Evolutionary conservation across 2,329 filamentous ascomycete species (phyloP), one percentile per base, ranked within the genome.

Genomic region (Alternaria tenuissima): DNA sequence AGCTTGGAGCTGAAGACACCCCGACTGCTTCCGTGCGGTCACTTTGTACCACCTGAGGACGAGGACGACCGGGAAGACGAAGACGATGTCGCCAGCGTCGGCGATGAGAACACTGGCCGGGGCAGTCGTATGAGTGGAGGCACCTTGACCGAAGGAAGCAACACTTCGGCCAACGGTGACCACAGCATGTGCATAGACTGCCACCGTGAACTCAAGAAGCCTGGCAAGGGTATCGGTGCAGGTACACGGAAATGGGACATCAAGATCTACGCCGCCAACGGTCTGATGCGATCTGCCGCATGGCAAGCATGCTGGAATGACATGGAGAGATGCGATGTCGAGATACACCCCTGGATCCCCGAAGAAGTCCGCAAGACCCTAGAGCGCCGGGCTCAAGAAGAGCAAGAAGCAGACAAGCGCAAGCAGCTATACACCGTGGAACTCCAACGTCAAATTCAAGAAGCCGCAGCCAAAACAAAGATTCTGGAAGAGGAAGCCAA

Each of bases 281-380:
- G 95, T 0, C 82, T 98, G 48, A 96, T 99, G 92, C 88, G 89
- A 59, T 89, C 92, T 5, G 93, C 93, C 0, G 94, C 95, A 0
- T 99, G 95, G 95, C 87, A 88, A 5, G 94, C 94, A 2, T 94
- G 92, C 59, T 99, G 94, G 94, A 91, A 88, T 68, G 94, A 98
- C 79, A 99, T 99, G 95, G 95, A 99, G 80, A 87, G 94, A n/a
- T 92, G 98, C 0, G 95, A 99, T 73, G 92, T 96, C 1, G 94
- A 98, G 78, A 87, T 99, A 53, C 88, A 91, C 70, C 91, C 95
- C 4, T 86, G 89, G 72, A 85, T 93, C 11, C 86, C 88, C 18
- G 77, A 86, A 0, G 79, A 82, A 1, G 74, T 90, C 12, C 84
- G 88, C 55, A 84, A 85, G 18, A 87, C 88, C 65, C 80, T 93